A percentile compares a stretch with the other conserved stretches of the same genome.
These are phyloP conservation scores for Pisolithus albus DNA, from an alignment of 768 basidiomycete genomes.

Conservation along the genomic window DNA sequence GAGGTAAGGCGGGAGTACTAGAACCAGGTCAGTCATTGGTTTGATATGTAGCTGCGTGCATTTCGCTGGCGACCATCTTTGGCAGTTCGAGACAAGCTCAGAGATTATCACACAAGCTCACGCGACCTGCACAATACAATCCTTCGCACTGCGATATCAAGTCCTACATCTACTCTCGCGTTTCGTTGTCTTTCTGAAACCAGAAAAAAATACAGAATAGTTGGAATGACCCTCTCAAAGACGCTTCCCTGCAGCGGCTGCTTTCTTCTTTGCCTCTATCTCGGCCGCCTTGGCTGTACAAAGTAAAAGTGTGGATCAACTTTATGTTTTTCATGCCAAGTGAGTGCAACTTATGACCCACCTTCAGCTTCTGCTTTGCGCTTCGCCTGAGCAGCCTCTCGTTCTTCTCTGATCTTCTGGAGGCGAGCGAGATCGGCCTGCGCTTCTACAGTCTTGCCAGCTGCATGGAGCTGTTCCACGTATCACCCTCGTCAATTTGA, in stretches of 20 bases:
- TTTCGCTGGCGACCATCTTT: no score
- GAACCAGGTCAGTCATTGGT: no score
- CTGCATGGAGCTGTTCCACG: conserved; percentile 48
- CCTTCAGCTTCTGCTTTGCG: conserved; percentile 86
- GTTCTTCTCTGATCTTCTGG: conserved; percentile 77
- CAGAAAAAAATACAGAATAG: neutral
- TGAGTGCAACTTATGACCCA: conserved; percentile 25
- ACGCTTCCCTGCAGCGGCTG: conserved; percentile 23
- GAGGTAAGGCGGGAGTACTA: no score
- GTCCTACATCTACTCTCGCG: neutral
- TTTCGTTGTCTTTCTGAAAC: no score
- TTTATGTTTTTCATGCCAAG: neutral
- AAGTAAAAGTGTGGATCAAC: neutral
- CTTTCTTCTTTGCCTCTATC: conserved; percentile 53
- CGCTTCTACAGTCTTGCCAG: conserved; percentile 88
- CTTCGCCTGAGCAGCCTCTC: conserved; percentile 83
- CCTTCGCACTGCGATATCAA: no score
- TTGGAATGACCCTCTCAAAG: conserved; percentile 20
- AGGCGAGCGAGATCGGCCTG: conserved; percentile 84
- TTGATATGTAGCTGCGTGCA: no score
- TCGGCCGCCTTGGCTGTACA: conserved; percentile 57
- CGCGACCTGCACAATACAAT: no score
- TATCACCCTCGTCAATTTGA: neutral
- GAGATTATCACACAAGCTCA: no score
- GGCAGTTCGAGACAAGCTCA: no score